Percentiles rank a stretch among this genome's conserved stretches.
Conservation (phyloP, 176 grass and related monocot genomes). For the Typha latifolia region DNA sequence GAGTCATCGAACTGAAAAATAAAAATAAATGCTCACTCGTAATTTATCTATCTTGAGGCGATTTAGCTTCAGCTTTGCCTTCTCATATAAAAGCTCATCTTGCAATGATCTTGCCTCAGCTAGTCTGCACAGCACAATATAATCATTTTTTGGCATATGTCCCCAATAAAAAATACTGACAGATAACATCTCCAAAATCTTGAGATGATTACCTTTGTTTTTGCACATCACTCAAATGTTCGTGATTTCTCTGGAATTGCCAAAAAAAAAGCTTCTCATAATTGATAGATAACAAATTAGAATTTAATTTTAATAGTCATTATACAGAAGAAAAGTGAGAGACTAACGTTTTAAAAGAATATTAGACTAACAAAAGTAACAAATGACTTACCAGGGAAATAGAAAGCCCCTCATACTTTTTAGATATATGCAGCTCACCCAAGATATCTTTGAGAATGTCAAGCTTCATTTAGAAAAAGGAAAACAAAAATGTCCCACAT, state of each 20-base stretch:
- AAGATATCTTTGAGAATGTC: slow-evolving; percentile 41
- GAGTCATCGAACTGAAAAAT: slow-evolving; percentile 13
- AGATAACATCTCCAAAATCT: slow-evolving; percentile 7
- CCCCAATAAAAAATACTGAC: neutral
- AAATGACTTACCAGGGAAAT: slow-evolving; percentile 54
- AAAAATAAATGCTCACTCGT: slow-evolving; percentile 34
- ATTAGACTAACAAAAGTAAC: neutral
- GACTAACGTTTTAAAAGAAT: neutral
- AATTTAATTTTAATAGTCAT: slow-evolving; percentile 12
- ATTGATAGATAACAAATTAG: slow-evolving; percentile 7
- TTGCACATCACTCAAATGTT: slow-evolving; percentile 25
- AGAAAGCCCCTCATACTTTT: slow-evolving; percentile 56
- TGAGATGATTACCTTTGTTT: slow-evolving; percentile 41
- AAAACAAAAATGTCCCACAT: slow-evolving; percentile 15
- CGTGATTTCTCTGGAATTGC: slow-evolving; percentile 42
- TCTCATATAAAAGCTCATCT: slow-evolving; percentile 56
- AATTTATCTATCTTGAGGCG: slow-evolving; percentile 58
- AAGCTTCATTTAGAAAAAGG: slow-evolving; percentile 50
- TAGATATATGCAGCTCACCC: slow-evolving; percentile 39
- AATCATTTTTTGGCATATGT: slow-evolving; percentile 2
- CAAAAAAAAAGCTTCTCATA: slow-evolving; percentile 19
- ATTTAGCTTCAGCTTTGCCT: slow-evolving; percentile 66
- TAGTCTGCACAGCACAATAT: slow-evolving; percentile 31
- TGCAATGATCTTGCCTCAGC: slow-evolving; percentile 54
- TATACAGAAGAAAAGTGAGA: slow-evolving; percentile 15